phyloP scores from a whole-genome alignment of 306 rosid genomes.

The Rubus idaeus region DNA sequence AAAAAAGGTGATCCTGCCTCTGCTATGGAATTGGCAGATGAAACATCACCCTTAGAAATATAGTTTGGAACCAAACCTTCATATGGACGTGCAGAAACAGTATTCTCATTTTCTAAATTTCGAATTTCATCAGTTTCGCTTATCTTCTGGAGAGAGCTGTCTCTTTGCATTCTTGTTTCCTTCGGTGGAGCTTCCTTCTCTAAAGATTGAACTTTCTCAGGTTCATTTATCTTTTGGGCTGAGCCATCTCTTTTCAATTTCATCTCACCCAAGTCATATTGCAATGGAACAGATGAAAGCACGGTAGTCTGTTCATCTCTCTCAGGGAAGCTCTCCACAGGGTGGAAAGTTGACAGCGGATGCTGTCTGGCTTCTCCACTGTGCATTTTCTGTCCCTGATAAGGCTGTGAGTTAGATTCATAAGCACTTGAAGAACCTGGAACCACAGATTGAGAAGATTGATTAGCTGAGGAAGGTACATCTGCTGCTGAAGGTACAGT shows the following conservation, averaged over 20 bases:
- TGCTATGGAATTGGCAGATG: slow-evolving; percentile 24
- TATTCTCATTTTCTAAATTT: slow-evolving; percentile 29
- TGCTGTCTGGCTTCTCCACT: slow-evolving; percentile 50
- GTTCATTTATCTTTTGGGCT: slow-evolving; percentile 35
- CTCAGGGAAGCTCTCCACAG: slow-evolving; percentile 29
- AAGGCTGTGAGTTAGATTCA: slow-evolving; percentile 45
- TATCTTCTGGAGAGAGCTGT: slow-evolving; percentile 39
- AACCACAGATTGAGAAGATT: slow-evolving; percentile 43
- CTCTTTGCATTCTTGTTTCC: slow-evolving; percentile 40
- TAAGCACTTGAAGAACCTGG: slow-evolving; percentile 50
- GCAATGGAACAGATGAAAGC: slow-evolving; percentile 32
- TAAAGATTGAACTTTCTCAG: slow-evolving; percentile 21
- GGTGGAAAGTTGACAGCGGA: slow-evolving; percentile 28
- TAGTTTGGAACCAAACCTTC: slow-evolving; percentile 27
- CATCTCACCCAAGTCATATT: slow-evolving; percentile 29
- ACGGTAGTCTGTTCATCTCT: slow-evolving; percentile 31
- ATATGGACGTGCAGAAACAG: slow-evolving; percentile 29
- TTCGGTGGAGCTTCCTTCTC: slow-evolving; percentile 32
- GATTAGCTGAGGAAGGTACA: slow-evolving; percentile 43
- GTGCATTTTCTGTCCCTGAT: slow-evolving; percentile 40
- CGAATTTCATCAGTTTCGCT: slow-evolving; percentile 31
- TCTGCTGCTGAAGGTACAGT: slow-evolving; percentile 38
- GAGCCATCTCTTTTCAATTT: slow-evolving; percentile 42
- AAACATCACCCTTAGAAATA: slow-evolving; percentile 30
- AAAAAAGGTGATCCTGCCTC: slow-evolving; percentile 31